phyloP scores from a whole-genome alignment of 164 flowering plant genomes.

The Annona cherimola region DNA sequence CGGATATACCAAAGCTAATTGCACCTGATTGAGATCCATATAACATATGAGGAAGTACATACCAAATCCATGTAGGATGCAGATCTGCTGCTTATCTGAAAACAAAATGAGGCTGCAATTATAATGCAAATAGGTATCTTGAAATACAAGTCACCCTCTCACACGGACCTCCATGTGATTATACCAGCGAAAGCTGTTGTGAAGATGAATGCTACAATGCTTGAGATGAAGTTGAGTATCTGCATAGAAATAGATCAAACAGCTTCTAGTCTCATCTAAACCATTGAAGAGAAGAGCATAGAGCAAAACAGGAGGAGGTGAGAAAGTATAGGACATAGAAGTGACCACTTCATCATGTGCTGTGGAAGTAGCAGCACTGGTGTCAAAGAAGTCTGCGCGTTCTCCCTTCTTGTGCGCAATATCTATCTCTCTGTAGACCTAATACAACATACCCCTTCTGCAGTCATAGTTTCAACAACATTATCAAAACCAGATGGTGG shows the following conservation, averaged over 20 bases:
- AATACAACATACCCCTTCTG: constrained; percentile 55
- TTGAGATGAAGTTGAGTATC: constrained; percentile 45
- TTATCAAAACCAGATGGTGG: neutral
- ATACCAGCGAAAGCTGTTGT: constrained; percentile 28
- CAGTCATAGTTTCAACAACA: neutral
- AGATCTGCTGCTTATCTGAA: too few species aligned
- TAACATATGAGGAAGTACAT: too few species aligned
- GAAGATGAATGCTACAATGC: constrained; percentile 32
- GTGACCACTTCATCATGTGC: constrained; percentile 40
- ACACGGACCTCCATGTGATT: constrained; percentile 40
- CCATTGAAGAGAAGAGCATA: too few species aligned
- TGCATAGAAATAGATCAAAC: constrained; percentile 8
- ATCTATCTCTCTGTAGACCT: constrained; percentile 64
- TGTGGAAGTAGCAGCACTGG: constrained; percentile 34
- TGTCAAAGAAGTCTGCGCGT: constrained; percentile 53
- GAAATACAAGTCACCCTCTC: too few species aligned
- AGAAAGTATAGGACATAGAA: neutral
- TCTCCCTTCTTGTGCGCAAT: constrained; percentile 36
- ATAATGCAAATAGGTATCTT: too few species aligned
- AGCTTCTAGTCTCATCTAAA: too few species aligned
- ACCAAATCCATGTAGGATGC: too few species aligned
- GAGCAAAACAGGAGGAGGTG: too few species aligned
- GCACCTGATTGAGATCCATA: too few species aligned
- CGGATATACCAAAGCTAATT: too few species aligned
- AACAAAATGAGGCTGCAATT: too few species aligned